Evolutionary conservation across 2,329 filamentous ascomycete genomes (phyloP).

Genomic region (Chaetomium olivaceum): DNA sequence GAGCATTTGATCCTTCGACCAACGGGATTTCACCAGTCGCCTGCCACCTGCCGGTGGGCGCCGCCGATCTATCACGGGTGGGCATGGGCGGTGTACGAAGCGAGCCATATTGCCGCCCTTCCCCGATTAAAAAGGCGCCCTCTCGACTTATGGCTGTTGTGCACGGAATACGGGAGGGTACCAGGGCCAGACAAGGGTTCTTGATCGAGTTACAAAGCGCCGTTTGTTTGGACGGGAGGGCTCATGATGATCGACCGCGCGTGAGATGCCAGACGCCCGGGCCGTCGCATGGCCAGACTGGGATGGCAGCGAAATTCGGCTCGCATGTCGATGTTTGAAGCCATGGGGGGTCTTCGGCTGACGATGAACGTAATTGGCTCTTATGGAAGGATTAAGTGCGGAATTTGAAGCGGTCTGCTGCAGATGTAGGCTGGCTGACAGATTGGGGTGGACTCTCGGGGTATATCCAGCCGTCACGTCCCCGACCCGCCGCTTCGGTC

Average conservation of each 20-base stretch:
- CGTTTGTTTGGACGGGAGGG: background rate
- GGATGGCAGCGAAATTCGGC: background rate
- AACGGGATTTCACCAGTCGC: background rate
- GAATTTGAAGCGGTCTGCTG: background rate
- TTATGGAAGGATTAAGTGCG: background rate
- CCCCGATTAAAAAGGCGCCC: background rate
- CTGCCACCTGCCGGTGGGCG: background rate
- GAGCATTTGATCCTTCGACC: background rate
- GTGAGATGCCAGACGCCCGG: background rate
- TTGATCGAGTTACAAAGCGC: background rate
- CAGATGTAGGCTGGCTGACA: background rate
- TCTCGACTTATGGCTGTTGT: background rate
- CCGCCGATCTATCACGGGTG: background rate
- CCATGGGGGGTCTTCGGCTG: background rate
- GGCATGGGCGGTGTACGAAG: background rate
- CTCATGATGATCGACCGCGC: background rate
- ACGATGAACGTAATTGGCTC: background rate
- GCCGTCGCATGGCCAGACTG: background rate
- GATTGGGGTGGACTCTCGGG: slow-evolving; percentile 9
- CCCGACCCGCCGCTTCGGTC: slow-evolving; percentile 30
- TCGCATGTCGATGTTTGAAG: background rate
- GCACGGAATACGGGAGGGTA: background rate
- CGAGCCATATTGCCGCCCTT: background rate
- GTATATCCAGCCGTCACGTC: slow-evolving; percentile 6
- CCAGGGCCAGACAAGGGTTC: background rate